Percentiles rank a stretch among this genome's conserved stretches.
Evolutionary conservation across 140 eudicot genomes (phyloP).

Genomic region (Stevia rebaudiana): DNA sequence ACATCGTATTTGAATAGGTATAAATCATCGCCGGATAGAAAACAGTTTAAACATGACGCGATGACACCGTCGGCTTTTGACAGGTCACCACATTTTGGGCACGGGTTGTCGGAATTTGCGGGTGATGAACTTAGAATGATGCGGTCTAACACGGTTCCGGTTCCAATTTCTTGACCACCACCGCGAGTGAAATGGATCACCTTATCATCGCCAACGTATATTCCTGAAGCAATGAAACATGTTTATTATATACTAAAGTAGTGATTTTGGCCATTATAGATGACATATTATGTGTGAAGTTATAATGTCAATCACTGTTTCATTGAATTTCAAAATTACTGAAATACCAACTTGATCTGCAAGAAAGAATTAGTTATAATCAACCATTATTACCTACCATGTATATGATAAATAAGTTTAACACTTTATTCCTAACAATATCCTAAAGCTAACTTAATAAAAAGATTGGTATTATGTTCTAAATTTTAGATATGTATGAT

Average conservation of each 20-base stretch:
- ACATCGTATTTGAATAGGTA: conserved; percentile 58
- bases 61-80: conserved; percentile 65
- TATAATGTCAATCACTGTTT: neutral
- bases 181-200: conserved; percentile 94
- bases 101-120: conserved; percentile 43
- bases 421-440: neutral
- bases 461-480: neutral
- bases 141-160: conserved; percentile 78
- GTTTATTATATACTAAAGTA: neutral
- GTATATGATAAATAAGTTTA: neutral
- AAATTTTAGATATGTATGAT: neutral
- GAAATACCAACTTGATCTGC: neutral
- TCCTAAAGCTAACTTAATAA: neutral
- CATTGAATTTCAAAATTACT: no score
- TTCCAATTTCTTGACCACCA: conserved; percentile 88
- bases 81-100: conserved; percentile 78
- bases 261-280: neutral
- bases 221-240: conserved; percentile 44
- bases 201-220: conserved; percentile 69
- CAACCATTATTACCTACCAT: neutral
- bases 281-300: neutral
- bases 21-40: conserved; percentile 71
- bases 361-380: neutral
- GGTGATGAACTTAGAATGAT: conserved; percentile 63
- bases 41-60: conserved; percentile 84